A percentile compares a stretch with the other conserved stretches of the same genome.
Evolutionary conservation across 2,329 filamentous ascomycete genomes (phyloP).

Genomic region (Neopestalotiopsis sp.): DNA sequence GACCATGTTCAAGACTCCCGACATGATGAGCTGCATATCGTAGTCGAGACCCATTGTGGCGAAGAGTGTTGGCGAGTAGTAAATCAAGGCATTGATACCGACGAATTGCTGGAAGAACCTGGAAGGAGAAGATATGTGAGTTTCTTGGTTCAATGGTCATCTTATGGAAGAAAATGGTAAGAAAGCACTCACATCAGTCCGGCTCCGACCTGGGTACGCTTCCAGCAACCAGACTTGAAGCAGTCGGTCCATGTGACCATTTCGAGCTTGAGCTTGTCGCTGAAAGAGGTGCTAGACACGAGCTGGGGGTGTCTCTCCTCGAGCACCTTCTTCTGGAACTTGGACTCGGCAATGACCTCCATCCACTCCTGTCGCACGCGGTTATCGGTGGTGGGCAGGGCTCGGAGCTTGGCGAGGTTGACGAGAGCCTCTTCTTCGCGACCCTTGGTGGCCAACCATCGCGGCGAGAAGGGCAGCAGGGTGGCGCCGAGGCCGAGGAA

Average conservation of each 20-base stretch:
- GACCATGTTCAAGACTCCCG: slow-evolving; percentile 49
- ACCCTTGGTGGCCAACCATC: slow-evolving; percentile 18
- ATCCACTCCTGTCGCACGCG: slow-evolving; percentile 55
- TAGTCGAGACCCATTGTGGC: slow-evolving; percentile 48
- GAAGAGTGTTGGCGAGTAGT: slow-evolving; percentile 54
- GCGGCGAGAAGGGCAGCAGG: slow-evolving; percentile 11
- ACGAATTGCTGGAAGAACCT: slow-evolving; percentile 37
- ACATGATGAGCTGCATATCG: slow-evolving; percentile 51
- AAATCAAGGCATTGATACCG: slow-evolving; percentile 54
- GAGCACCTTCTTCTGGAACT: slow-evolving; percentile 52
- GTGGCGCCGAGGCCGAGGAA: slow-evolving; percentile 4
- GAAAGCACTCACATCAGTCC: slow-evolving; percentile 47
- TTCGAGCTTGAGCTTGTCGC: slow-evolving; percentile 48
- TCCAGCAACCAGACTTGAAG: slow-evolving; percentile 53
- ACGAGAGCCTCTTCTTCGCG: slow-evolving; percentile 20
- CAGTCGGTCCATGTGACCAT: slow-evolving; percentile 54
- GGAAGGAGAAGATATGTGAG: neutral
- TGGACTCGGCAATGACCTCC: slow-evolving; percentile 56
- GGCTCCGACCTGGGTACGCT: slow-evolving; percentile 49
- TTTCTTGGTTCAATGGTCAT: neutral
- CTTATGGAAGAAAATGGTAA: slow-evolving; percentile 49
- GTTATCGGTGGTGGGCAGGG: slow-evolving; percentile 51
- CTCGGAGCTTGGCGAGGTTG: slow-evolving; percentile 45
- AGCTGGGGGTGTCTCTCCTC: slow-evolving; percentile 36
- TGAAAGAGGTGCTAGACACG: slow-evolving; percentile 31